Base-by-base conservation (phyloP, 2,329 filamentous ascomycete genomes). In the Chrysoporthe puriensis region DNA sequence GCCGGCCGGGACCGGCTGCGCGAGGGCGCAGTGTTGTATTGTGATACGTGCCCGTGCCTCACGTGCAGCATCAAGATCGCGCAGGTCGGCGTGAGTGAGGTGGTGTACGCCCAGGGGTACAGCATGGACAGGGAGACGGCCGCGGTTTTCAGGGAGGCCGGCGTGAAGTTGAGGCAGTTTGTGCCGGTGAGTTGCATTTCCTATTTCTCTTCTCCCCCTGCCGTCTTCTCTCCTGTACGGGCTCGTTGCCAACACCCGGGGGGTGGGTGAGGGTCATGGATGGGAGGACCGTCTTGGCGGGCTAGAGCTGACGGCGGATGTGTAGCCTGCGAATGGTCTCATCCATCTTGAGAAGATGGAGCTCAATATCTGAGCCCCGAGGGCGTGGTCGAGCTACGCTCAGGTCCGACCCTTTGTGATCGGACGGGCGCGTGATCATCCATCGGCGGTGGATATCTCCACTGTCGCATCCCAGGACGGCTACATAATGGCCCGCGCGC, bases 1-100 rank as follows among this genome's bases (percentile, higher is more conserved):
- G 96, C 96, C 26, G 96, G 96, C 0, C 85, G 96, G 73, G 96
- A 98, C 79, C 86, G 96, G 67, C 93, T 99, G 72, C 85, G 93
- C 26, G 91, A 93, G 66, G 92, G 90, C 4, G 88, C 92, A 48
- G 91, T 93, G 62, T 82, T 99, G 36, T 99, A 97, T 80, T 97
- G 94, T 79, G 93, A 97, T 77, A 97, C 94, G 72, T 99, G 96
- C 79, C 96, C 96, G 4, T 99, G 96, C 77, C 83, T 99, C 78
- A 99, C 96, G 2, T 99, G 96, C 79, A 97, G 93, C 74, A 97
- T 99, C 82, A 99, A 99, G 83, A 98, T 99, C 75, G 92, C 93
- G 32, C 96, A 99, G 81, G 93, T 98, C 8, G 96, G 96, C 21
- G 97, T 99, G 72, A 89, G 88, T 54, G 96, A 99, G 83, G 96